Base-by-base conservation (phyloP, 1,284 basidiomycete species). In the Fomitopsis pinicola region DNA sequence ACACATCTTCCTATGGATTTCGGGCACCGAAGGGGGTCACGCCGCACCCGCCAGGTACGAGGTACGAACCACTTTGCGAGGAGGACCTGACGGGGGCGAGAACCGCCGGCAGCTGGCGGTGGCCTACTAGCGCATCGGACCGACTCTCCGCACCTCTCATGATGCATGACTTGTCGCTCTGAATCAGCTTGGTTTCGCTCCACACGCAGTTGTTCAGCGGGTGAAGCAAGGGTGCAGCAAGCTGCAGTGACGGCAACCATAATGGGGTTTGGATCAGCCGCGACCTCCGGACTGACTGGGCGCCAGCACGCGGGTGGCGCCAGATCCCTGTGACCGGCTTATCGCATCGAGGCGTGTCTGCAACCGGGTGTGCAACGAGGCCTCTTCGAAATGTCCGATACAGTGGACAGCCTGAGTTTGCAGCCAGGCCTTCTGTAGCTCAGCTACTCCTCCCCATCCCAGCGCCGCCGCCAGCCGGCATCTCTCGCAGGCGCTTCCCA, bases 391-490 rank as follows among this genome's bases (percentile, higher is more conserved):
- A 28, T 38, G 52, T 26, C 36, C 52, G 36, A 54, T 30, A 15
- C 12, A 30, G 26, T 30, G 52, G 19, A 17, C 52, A 30, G n/a
- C 36, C 52, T 30, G 26, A 5, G 48, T 26, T 12, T 50, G 28
- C 15, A 50, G 14, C 35, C n/a, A 22, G 22, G 30, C n/a, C 15
- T 52, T 15, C 9, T 7, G 8, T 1, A n/a, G 45, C 30, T 5
- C 30, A 33, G 30, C 30, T 54, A 54, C 52, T n/a, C 52, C 52
- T 54, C 52, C 52, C 52, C 52, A 54, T n/a, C n/a, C 50, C 50
- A 53, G 50, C 50, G 30, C 30, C 35, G 35, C 12, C 50, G 3
- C 12, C 28, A 36, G 38, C 52, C 35, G 52, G 52, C 52, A 54
- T 54, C 35, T 38, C 19, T 38, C 3, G n/a, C 52, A 36, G 30